phyloP scores from a whole-genome alignment of 805 yeast species.

The Cyberlindnera mrakii region DNA sequence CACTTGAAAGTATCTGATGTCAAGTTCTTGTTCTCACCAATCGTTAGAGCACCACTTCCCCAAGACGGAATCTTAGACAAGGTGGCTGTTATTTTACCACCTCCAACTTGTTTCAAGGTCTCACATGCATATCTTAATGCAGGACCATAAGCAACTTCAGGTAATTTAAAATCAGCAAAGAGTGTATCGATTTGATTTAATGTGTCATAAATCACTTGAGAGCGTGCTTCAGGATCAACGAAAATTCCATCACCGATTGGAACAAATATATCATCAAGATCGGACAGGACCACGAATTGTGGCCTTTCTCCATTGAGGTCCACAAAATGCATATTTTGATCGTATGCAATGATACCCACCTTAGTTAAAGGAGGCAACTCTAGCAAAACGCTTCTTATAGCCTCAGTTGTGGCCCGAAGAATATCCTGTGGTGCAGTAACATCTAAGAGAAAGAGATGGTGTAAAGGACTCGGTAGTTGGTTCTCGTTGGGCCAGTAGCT shows the following conservation, averaged over 20 bases:
- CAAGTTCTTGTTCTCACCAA: conserved; percentile 28
- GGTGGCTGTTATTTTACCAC: conserved; percentile 75
- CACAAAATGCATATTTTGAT: conserved; percentile 65
- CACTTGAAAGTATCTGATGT: conserved; percentile 49
- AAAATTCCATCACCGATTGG: conserved; percentile 76
- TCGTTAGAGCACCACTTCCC: conserved; percentile 67
- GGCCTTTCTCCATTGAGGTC: conserved; percentile 55
- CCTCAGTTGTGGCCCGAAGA: conserved; percentile 60
- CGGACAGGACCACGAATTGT: conserved; percentile 56
- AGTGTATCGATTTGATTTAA: conserved; percentile 52
- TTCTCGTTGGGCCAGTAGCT: conserved; percentile 52
- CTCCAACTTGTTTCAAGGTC: conserved; percentile 60
- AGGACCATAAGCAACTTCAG: conserved; percentile 71
- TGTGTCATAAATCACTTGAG: conserved; percentile 58
- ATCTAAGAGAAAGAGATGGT: conserved; percentile 71
- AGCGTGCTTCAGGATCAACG: conserved; percentile 68
- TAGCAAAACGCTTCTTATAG: conserved; percentile 51
- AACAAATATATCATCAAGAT: conserved; percentile 72
- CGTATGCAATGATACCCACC: conserved; percentile 72
- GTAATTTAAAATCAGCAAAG: conserved; percentile 31
- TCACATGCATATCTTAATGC: conserved; percentile 65
- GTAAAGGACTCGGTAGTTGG: conserved; percentile 42
- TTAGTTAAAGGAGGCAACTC: conserved; percentile 24
- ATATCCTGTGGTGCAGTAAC: conserved; percentile 56
- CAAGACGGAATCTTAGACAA: conserved; percentile 67